These are phyloP conservation scores for Coffea canephora DNA, from an alignment of 257 asterid species.

Conservation along the genomic window DNA sequence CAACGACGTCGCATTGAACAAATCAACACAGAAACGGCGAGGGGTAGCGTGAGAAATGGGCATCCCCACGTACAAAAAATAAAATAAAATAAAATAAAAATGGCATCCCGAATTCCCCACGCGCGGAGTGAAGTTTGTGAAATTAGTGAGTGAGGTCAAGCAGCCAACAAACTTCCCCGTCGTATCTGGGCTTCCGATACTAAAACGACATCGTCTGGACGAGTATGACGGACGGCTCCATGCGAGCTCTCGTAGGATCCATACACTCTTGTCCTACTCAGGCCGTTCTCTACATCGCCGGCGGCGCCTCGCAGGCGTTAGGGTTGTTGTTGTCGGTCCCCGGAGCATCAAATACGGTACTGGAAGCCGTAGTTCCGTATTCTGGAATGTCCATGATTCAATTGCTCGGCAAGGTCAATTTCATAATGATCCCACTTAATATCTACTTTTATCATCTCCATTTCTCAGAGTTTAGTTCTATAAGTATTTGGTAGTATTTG, in stretches of 20 bases:
- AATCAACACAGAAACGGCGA: background rate
- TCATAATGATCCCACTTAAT: background rate
- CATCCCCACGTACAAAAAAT: too few species aligned
- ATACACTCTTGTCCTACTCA: slow-evolving; percentile 71
- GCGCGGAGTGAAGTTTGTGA: too few species aligned
- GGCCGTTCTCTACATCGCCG: slow-evolving; percentile 78
- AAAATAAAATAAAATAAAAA: too few species aligned
- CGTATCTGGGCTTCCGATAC: background rate
- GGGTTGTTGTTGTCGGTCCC: slow-evolving; percentile 95
- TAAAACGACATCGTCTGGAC: slow-evolving; percentile 14
- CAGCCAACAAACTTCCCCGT: too few species aligned
- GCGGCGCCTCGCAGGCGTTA: slow-evolving; percentile 97
- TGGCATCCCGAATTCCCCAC: too few species aligned
- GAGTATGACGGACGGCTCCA: slow-evolving; percentile 52
- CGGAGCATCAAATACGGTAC: slow-evolving; percentile 84
- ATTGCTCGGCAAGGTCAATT: slow-evolving; percentile 73
- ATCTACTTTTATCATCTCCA: too few species aligned
- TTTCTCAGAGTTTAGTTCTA: too few species aligned
- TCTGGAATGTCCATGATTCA: slow-evolving; percentile 86
- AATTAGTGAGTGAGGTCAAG: too few species aligned
- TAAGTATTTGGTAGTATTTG: too few species aligned
- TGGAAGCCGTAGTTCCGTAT: slow-evolving; percentile 79
- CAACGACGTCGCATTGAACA: too few species aligned
- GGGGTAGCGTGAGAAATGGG: background rate
- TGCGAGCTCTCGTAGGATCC: slow-evolving; percentile 68